Evolutionary conservation across 768 basidiomycete genomes (phyloP), one percentile per base, ranked within the genome.

Genomic region (Podaxis mareebaensis): DNA sequence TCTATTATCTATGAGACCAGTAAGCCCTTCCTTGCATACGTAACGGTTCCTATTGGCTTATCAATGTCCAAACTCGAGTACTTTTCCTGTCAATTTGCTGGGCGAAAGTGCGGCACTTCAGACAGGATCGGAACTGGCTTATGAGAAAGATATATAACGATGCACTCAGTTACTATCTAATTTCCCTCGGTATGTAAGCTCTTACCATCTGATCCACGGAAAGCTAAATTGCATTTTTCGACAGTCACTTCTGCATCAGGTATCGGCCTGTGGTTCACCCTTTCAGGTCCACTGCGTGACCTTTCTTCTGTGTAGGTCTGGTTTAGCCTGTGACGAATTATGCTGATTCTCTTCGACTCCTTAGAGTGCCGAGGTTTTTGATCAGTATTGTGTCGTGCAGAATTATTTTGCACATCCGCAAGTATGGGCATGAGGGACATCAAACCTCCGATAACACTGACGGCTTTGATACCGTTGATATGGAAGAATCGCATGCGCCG

Each of bases 91-190:
- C 36, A 11, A 44, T 57, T 12, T 57, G 8, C 26, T 44, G 56
- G 56, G 40, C 40, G 3, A 44, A 44, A 28, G 10, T 39, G 12
- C 8, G 17, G 40, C 42, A 12, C 15, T 57, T 44, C 56, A 42
- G 26, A 36, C 24, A 26, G 8, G 56, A 44, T n/a, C 24, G 15
- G 2, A 57, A 42, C 24, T 57, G 56, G 40, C 26, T 44, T 1
- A 44, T 57, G 40, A 46, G n/a, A n/a, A 58, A 44, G 42, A 46
- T 58, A 22, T 58, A 58, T n/a, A 46, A 28, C 28, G 56, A 58
- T 33, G 42, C 56, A 28, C 26, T 46, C 20, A 44, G 26, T 26
- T 58, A 46, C 3, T 46, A 58, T 28, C 26, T 58, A 22, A 28
- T 30, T 44, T 58, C 56, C 42, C 40, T 58, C 17, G 56, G 56